Percentiles rank a stretch among this genome's conserved stretches.
These are phyloP conservation scores for Graphiopsis chlorocephala DNA, from an alignment of 2,329 filamentous ascomycete genomes.

Conservation along the genomic window DNA sequence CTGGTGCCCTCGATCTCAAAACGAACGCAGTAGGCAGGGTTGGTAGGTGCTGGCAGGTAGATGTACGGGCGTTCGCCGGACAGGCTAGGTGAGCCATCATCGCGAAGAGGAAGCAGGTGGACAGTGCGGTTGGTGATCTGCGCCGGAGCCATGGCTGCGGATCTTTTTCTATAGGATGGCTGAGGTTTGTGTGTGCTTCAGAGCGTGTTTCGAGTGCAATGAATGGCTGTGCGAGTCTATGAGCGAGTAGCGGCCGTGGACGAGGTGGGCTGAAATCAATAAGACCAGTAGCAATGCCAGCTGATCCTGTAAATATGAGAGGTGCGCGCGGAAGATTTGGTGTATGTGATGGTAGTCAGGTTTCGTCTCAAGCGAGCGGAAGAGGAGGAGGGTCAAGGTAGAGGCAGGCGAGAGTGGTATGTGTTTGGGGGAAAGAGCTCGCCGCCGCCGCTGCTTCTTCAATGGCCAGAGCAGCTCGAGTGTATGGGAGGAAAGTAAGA, in stretches of 20 bases:
- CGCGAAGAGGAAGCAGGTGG: slow-evolving; percentile 85
- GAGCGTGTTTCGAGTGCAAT: background rate
- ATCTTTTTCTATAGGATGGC: background rate
- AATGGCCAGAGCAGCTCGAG: background rate
- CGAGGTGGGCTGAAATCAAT: background rate
- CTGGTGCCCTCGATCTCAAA: slow-evolving; percentile 94
- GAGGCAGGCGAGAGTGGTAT: slow-evolving; percentile 2
- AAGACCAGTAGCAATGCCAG: slow-evolving; percentile 14
- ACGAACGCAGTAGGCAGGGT: slow-evolving; percentile 72
- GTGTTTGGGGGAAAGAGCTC: slow-evolving; percentile 6
- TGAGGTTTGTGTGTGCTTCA: slow-evolving; percentile 1
- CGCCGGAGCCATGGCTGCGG: slow-evolving; percentile 35
- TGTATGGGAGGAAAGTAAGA: background rate
- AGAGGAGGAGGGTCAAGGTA: background rate
- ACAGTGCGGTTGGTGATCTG: slow-evolving; percentile 48
- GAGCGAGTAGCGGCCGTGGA: slow-evolving; percentile 3
- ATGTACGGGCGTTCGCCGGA: slow-evolving; percentile 73
- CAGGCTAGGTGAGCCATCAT: slow-evolving; percentile 88
- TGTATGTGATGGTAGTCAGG: background rate
- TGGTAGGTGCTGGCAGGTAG: slow-evolving; percentile 75
- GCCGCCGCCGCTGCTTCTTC: slow-evolving; percentile 7
- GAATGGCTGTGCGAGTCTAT: background rate
- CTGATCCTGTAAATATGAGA: slow-evolving; percentile 3
- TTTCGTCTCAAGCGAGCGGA: background rate
- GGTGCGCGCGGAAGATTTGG: slow-evolving; percentile 5